phyloP scores from a whole-genome alignment of 179 eudicot genomes.

The Beta lomatogona region DNA sequence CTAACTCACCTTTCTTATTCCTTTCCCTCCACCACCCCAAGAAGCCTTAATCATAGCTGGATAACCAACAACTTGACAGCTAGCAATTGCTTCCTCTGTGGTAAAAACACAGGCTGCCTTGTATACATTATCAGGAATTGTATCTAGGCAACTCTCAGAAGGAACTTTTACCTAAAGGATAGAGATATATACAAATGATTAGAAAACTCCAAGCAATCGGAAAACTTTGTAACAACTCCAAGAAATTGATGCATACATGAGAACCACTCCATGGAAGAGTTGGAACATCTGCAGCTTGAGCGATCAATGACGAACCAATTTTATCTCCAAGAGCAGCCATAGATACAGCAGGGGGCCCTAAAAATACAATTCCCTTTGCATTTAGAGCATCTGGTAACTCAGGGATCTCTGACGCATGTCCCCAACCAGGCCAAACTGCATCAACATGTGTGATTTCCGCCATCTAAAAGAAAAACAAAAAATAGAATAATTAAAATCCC shows the following conservation, averaged over 20 bases:
- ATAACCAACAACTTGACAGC: constrained; percentile 96
- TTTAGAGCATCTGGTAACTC: constrained; percentile 91
- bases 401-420: constrained; percentile 99
- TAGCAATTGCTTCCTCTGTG: constrained; percentile 92
- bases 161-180: constrained; percentile 75
- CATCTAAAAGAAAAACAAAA: constrained; percentile 47
- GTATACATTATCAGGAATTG: constrained; percentile 91
- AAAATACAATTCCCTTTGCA: constrained; percentile 87
- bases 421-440: constrained; percentile 99
- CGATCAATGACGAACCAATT: constrained; percentile 96
- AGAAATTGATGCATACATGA: constrained; percentile 54
- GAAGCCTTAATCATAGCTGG: constrained; percentile 99
- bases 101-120: constrained; percentile 85
- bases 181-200: not conserved
- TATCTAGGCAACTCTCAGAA: constrained; percentile 68
- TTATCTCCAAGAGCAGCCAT: constrained; percentile 99
- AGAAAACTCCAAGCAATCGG: not conserved
- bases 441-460: constrained; percentile 97
- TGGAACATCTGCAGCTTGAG: constrained; percentile 98
- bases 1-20: constrained; percentile 90
- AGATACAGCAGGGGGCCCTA: constrained; percentile 90
- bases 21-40: constrained; percentile 99
- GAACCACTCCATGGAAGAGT: constrained; percentile 99
- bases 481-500: constrained; percentile 18
- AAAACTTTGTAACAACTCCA: not conserved